Conservation (phyloP, 2,329 filamentous ascomycete species). For the Bipolaris gigantea region DNA sequence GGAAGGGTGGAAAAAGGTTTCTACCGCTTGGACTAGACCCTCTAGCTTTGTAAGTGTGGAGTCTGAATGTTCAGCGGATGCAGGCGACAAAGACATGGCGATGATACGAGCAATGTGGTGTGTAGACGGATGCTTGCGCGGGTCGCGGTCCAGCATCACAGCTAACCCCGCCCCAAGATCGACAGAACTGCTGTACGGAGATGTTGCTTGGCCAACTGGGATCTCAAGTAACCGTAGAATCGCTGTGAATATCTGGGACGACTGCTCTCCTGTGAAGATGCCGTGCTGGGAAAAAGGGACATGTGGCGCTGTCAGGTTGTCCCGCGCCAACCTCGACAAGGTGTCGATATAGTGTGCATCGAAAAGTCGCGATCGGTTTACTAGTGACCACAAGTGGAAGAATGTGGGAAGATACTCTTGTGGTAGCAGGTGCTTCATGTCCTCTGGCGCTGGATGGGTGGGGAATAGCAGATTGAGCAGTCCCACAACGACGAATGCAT, state of each 20-base stretch:
- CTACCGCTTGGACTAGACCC: constrained; percentile 88
- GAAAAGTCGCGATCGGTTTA: constrained; percentile 84
- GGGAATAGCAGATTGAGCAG: constrained; percentile 85
- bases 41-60: constrained; percentile 86
- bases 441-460: constrained; percentile 73
- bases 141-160: constrained; percentile 86
- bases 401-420: constrained; percentile 89
- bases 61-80: constrained; percentile 72
- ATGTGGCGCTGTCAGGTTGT: constrained; percentile 74
- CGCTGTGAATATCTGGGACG: constrained; percentile 88
- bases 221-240: constrained; percentile 89
- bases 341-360: constrained; percentile 89
- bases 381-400: constrained; percentile 94
- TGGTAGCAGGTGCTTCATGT: constrained; percentile 75
- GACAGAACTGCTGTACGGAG: constrained; percentile 78
- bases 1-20: constrained; percentile 98
- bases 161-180: constrained; percentile 83
- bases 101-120: constrained; percentile 94
- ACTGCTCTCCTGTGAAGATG: constrained; percentile 90
- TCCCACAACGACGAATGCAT: constrained; percentile 90
- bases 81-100: constrained; percentile 86
- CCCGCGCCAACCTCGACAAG: constrained; percentile 81
- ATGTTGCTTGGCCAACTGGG: constrained; percentile 92
- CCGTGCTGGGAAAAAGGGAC: constrained; percentile 83
- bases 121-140: constrained; percentile 86